Conservation (phyloP, 495 filamentous ascomycete genomes). For the Podospora fimiseda region DNA sequence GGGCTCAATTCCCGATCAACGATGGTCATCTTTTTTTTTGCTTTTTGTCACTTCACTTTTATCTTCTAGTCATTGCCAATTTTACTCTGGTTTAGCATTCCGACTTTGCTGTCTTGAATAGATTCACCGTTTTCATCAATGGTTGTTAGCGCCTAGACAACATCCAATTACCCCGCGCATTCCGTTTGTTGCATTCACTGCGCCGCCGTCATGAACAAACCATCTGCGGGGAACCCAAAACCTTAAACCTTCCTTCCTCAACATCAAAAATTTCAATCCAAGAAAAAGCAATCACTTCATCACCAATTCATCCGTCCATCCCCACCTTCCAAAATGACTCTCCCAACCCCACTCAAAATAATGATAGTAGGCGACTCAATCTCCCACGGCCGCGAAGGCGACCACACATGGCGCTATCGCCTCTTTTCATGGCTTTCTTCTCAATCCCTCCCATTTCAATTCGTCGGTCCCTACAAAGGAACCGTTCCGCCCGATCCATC, state of each 20-base stretch:
- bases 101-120: not conserved
- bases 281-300: too few relatives aligned
- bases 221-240: too few relatives aligned
- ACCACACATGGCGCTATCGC: slow-evolving; percentile 35
- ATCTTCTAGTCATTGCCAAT: too few relatives aligned
- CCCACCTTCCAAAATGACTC: not conserved
- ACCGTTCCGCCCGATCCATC: slow-evolving; percentile 20
- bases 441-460: slow-evolving; percentile 14
- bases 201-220: too few relatives aligned
- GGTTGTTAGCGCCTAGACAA: too few relatives aligned
- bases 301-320: not conserved
- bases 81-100: too few relatives aligned
- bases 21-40: not conserved
- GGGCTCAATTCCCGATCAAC: slow-evolving; percentile 4
- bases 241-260: too few relatives aligned
- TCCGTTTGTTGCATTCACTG: too few relatives aligned
- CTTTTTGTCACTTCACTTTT: not conserved
- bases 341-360: slow-evolving; percentile 11
- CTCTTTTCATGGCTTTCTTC: slow-evolving; percentile 28
- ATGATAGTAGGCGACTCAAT: slow-evolving; percentile 36
- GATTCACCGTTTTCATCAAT: too few relatives aligned
- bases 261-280: too few relatives aligned
- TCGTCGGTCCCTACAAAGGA: slow-evolving; percentile 33
- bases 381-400: slow-evolving; percentile 32
- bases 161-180: too few relatives aligned